Evolutionary conservation across 2,329 filamentous ascomycete species (phyloP).

Genomic region (Epichloe gansuensis): DNA sequence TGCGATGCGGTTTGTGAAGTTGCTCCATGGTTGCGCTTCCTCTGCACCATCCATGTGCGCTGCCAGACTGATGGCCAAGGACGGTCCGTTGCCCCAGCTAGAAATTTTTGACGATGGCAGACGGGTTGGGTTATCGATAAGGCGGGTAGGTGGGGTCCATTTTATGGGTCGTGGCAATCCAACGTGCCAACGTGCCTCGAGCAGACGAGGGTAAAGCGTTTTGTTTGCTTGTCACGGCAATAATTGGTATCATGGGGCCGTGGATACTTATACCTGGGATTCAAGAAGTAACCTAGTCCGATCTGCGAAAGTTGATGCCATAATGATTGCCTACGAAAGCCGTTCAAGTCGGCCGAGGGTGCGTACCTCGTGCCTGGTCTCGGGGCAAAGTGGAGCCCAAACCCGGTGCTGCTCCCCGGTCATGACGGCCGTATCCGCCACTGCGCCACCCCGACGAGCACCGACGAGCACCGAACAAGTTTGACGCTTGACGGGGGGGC

Average conservation of each 20-base stretch:
- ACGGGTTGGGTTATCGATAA: conserved; percentile 4
- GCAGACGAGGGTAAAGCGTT: too few species aligned
- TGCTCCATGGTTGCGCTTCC: conserved; percentile 50
- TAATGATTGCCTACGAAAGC: too few species aligned
- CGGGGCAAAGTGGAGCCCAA: not conserved
- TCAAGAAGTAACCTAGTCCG: not conserved
- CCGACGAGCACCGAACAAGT: not conserved
- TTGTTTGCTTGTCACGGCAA: too few species aligned
- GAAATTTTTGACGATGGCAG: conserved; percentile 3
- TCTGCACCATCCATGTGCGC: conserved; percentile 3
- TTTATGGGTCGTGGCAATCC: not conserved
- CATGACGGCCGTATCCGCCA: not conserved
- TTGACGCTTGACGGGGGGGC: not conserved
- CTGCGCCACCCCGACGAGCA: not conserved
- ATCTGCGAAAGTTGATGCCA: too few species aligned
- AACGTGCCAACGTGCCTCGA: not conserved
- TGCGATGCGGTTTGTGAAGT: conserved; percentile 75
- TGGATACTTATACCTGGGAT: not conserved
- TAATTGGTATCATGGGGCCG: not conserved
- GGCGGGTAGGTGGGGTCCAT: not conserved
- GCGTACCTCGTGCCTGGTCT: not conserved
- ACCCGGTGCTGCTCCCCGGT: not conserved
- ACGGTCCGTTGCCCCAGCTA: not conserved
- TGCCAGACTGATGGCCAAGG: not conserved
- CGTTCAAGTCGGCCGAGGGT: too few species aligned